Base-by-base conservation (phyloP, 306 rosid species). In the Pterocarpus santalinus region DNA sequence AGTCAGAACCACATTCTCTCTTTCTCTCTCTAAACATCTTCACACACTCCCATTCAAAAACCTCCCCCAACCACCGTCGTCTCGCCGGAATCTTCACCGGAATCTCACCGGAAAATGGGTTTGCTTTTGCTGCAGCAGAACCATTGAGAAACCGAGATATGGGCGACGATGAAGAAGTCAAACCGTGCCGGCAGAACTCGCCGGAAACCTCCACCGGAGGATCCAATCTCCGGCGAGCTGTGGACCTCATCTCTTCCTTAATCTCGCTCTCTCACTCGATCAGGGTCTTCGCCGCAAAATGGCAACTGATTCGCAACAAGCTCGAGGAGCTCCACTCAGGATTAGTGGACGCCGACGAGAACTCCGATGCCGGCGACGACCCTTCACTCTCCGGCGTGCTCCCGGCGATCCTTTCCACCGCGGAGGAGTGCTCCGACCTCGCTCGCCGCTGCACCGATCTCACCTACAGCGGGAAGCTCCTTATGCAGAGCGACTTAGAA, bases 401-500 rank as follows among this genome's bases (percentile, higher is more conserved):
- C 15, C 82, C 86, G 14, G 73, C 81, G 15, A 60, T 86, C 4
- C n/a, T 81, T 17, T 49, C 4, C 7, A 87, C 97, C 16, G 73
- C 78, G 34, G 84, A 82, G 28, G 94, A 94, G 77, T 90, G 92
- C 78, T 74, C 85, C 78, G 92, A 88, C 52, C 90, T 90, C 36
- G 95, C 93, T 35, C 88, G 87, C 16, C 98, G 93, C 8, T 94
- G 98, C 67, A 82, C 88, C 57, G 94, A 92, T 68, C 86, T 92
- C 8, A 90, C 98, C 0, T 94, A 87, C 82, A 88, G 94, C 46
- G 98, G 98, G 65, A 94, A 94, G 92, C 96, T 94, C 13, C 82
- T 94, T 85, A 94, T 94, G 98, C 98, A 92, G 87, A 92, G 97
- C 82, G 98, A 94, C 75, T 87, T 94, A 87, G 95, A 92, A 72